Percentiles rank a stretch among this genome's conserved stretches.
phyloP scores from a whole-genome alignment of 129 eudicot genomes.

The Solidago caesia region DNA sequence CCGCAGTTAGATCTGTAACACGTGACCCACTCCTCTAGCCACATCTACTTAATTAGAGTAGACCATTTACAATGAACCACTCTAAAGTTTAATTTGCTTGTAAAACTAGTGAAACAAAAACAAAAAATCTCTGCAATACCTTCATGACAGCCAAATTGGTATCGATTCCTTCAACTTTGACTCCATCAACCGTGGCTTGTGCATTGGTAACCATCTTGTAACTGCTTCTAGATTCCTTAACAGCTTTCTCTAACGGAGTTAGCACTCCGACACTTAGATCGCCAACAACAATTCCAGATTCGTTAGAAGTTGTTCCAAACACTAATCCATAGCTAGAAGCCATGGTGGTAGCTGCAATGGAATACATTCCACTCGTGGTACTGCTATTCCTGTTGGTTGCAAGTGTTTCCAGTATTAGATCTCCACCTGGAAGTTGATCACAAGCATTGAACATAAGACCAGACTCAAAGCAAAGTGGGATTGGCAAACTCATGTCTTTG shows the following conservation, averaged over 20 bases:
- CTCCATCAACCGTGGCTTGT: conserved; percentile 93
- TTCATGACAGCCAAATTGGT: conserved; percentile 88
- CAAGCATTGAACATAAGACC: conserved; percentile 90
- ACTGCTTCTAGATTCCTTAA: conserved; percentile 74
- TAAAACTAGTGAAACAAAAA: conserved; percentile 2
- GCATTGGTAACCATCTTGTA: conserved; percentile 75
- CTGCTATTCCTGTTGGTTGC: conserved; percentile 46
- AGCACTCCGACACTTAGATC: conserved; percentile 82
- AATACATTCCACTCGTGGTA: conserved; percentile 51
- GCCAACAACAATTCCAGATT: conserved; percentile 52
- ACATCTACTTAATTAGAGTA: too few species aligned
- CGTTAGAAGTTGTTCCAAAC: conserved; percentile 46
- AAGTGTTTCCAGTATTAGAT: conserved; percentile 66
- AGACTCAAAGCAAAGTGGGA: conserved; percentile 53
- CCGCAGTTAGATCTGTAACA: too few species aligned
- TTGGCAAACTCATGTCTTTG: conserved; percentile 47
- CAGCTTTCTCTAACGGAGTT: conserved; percentile 74
- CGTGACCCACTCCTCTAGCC: too few species aligned
- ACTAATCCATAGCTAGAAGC: conserved; percentile 67
- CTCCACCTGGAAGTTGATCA: conserved; percentile 95
- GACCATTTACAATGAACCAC: too few species aligned
- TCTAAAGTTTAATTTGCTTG: background rate
- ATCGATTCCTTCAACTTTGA: conserved; percentile 90
- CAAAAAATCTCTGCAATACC: conserved; percentile 34
- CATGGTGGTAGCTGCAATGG: conserved; percentile 62